Percentiles rank a stretch among this genome's conserved stretches.
phyloP scores from a whole-genome alignment of 129 eudicot genomes.

The Flaveria sonorensis region DNA sequence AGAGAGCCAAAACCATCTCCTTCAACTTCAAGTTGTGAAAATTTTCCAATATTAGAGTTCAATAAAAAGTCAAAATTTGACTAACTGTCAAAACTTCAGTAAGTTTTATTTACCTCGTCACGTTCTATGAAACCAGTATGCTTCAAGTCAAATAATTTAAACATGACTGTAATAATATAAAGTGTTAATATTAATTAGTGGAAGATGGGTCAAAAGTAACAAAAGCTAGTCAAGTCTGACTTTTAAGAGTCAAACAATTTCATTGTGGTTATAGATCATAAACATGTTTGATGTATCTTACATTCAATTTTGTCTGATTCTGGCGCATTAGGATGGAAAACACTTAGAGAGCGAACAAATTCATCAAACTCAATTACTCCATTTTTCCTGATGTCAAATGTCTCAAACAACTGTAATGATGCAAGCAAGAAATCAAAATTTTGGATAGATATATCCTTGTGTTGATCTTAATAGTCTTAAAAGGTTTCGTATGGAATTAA shows the following conservation, averaged over 20 bases:
- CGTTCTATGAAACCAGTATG: slow-evolving; percentile 78
- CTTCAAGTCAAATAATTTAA: slow-evolving; percentile 69
- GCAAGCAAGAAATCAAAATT: slow-evolving; percentile 14
- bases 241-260: slow-evolving; percentile 8
- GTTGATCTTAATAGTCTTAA: background rate
- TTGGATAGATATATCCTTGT: background rate
- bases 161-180: slow-evolving; percentile 59
- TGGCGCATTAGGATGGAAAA: slow-evolving; percentile 80
- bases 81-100: slow-evolving; percentile 4
- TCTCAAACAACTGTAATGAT: slow-evolving; percentile 61
- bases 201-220: background rate
- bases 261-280: background rate
- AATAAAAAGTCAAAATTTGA: slow-evolving; percentile 28
- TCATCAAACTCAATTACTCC: slow-evolving; percentile 88
- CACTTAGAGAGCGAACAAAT: slow-evolving; percentile 72
- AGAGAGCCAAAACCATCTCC: slow-evolving; percentile 72
- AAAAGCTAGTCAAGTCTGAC: slow-evolving; percentile 7
- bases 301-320: slow-evolving; percentile 68
- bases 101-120: slow-evolving; percentile 60
- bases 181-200: slow-evolving; percentile 10
- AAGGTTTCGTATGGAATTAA: too few relatives aligned
- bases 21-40: slow-evolving; percentile 48
- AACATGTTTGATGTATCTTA: slow-evolving; percentile 36
- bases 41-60: slow-evolving; percentile 20
- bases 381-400: slow-evolving; percentile 72